These are phyloP conservation scores for Calendula officinalis DNA, from an alignment of 129 eudicot species.

Conservation along the genomic window DNA sequence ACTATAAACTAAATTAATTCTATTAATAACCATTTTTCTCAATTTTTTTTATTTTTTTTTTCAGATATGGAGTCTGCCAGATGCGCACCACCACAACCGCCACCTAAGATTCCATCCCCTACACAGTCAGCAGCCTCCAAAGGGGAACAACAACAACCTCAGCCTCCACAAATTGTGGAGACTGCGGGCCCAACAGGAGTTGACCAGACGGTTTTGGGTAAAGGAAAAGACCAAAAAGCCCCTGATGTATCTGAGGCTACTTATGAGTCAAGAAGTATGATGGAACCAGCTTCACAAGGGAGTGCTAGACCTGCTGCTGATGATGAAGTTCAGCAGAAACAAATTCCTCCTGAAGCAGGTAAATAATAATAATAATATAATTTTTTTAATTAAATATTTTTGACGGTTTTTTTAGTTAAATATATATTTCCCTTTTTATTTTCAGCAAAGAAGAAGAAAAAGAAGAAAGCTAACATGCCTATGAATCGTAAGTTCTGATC, in stretches of 20 bases:
- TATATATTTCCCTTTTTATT: conserved; percentile 2
- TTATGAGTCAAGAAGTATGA: conserved; percentile 57
- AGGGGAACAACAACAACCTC: conserved; percentile 46
- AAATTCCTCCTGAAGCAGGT: conserved; percentile 75
- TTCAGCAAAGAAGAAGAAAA: conserved; percentile 93
- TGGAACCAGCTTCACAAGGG: conserved; percentile 77
- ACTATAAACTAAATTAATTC: neutral
- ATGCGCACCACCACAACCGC: conserved; percentile 60
- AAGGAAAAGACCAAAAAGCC: conserved; percentile 39
- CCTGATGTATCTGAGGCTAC: conserved; percentile 84
- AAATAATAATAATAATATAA: neutral
- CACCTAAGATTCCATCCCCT: conserved; percentile 68
- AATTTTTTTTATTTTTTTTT: neutral
- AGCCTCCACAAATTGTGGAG: conserved; percentile 44
- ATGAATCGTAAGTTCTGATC: conserved; percentile 44
- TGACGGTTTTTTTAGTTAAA: neutral
- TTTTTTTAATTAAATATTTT: too few relatives aligned
- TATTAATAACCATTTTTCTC: conserved; percentile 1
- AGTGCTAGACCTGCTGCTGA: conserved; percentile 62
- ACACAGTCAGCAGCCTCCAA: conserved; percentile 81
- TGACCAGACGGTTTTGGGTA: conserved; percentile 39
- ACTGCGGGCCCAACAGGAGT: conserved; percentile 34
- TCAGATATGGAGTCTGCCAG: conserved; percentile 86
- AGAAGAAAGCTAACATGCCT: conserved; percentile 70
- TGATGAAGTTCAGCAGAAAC: conserved; percentile 77